phyloP scores from a whole-genome alignment of 768 basidiomycete genomes.

The Podaxis mareebaensis region DNA sequence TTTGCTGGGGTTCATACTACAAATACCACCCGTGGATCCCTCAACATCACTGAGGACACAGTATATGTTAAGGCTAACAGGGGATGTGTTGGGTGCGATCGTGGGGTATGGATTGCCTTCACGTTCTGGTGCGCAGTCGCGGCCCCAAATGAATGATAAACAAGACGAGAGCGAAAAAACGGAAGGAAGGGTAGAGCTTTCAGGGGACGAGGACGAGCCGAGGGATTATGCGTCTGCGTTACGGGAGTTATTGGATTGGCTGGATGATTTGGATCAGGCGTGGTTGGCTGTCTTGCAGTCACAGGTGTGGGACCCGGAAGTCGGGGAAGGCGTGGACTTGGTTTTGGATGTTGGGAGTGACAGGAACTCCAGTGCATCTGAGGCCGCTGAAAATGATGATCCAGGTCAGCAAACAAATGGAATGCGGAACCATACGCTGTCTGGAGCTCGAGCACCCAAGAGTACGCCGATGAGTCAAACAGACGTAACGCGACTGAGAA shows the following conservation, averaged over 20 bases:
- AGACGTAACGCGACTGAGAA: conserved; percentile 68
- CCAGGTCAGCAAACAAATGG: too few species aligned
- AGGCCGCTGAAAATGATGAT: background rate
- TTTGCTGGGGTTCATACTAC: conserved; percentile 63
- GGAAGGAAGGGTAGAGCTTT: background rate
- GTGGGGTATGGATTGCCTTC: conserved; percentile 50
- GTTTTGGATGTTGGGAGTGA: conserved; percentile 3
- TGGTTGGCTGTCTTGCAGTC: conserved; percentile 68
- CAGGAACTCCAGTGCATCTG: too few species aligned
- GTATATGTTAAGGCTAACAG: conserved; percentile 71
- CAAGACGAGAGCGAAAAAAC: background rate
- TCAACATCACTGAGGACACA: conserved; percentile 67
- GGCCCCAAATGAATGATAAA: background rate
- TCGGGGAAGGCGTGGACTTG: conserved; percentile 36
- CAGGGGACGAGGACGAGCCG: conserved; percentile 3
- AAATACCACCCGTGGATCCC: conserved; percentile 73
- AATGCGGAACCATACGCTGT: background rate
- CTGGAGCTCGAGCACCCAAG: background rate
- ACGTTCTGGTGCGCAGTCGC: background rate
- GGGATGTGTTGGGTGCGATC: conserved; percentile 61
- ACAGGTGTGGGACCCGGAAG: conserved; percentile 66
- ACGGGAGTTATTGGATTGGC: conserved; percentile 58
- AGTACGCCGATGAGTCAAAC: conserved; percentile 49
- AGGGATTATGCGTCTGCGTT: conserved; percentile 27
- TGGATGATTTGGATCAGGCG: conserved; percentile 73